Conservation (phyloP, 768 basidiomycete species). For the Russula lepida region DNA sequence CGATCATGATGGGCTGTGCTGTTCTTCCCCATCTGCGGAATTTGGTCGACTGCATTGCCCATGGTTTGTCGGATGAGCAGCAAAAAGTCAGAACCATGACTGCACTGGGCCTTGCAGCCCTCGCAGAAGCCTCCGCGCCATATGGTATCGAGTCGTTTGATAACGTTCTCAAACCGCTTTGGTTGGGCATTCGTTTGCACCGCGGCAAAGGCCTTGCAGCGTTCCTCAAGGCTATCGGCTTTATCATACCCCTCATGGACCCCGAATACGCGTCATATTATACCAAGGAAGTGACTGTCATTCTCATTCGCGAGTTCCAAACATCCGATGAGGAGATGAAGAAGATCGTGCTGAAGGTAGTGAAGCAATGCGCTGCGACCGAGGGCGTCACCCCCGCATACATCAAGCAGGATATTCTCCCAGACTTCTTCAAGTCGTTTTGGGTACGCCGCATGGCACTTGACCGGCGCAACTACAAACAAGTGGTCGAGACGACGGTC, state of each 20-base stretch:
- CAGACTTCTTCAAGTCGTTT: conserved; percentile 99
- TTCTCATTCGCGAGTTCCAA: conserved; percentile 96
- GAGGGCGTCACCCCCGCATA: conserved; percentile 95
- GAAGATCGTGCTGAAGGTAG: conserved; percentile 98
- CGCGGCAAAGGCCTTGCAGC: conserved; percentile 93
- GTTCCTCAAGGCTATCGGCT: conserved; percentile 96
- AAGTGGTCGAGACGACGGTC: conserved; percentile 97
- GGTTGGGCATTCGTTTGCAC: conserved; percentile 90
- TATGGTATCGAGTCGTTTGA: conserved; percentile 99
- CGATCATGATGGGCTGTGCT: conserved; percentile 99
- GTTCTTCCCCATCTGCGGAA: conserved; percentile 95
- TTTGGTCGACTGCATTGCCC: conserved; percentile 91
- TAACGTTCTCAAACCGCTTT: conserved; percentile 88
- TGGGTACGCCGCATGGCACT: conserved; percentile 99
- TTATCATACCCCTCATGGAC: conserved; percentile 99
- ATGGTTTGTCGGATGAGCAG: conserved; percentile 88
- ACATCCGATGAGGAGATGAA: conserved; percentile 99
- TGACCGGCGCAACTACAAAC: conserved; percentile 90
- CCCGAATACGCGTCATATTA: conserved; percentile 99
- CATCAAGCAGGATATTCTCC: conserved; percentile 95
- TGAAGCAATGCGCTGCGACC: conserved; percentile 97
- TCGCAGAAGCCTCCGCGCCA: conserved; percentile 94
- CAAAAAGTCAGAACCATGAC: conserved; percentile 97
- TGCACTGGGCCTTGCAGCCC: conserved; percentile 80
- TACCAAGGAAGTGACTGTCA: conserved; percentile 94